phyloP scores from a whole-genome alignment of 2,329 filamentous ascomycete species.

The Cephalotrichum gorgonifer region DNA sequence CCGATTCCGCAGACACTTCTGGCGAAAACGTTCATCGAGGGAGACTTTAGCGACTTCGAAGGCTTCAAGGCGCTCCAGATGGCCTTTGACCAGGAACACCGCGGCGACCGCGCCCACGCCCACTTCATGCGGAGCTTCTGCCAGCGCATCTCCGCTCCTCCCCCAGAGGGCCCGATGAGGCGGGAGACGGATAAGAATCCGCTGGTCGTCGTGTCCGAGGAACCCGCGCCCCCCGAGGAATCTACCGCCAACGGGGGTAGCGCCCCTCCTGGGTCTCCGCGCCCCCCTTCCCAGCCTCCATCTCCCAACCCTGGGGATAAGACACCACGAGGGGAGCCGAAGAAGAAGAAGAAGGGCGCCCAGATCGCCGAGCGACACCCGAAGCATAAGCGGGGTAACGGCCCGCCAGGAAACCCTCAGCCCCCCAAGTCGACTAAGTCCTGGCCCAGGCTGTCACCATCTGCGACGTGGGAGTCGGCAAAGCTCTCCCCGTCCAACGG shows the following conservation, averaged over 20 bases:
- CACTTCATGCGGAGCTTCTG: constrained; percentile 5
- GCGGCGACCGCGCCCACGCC: constrained; percentile 2
- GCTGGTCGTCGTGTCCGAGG: constrained; percentile 2
- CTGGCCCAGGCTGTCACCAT: not conserved
- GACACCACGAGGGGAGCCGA: not conserved
- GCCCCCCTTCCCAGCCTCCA: not conserved
- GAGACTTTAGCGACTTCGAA: constrained; percentile 2
- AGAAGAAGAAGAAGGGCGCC: constrained; percentile 3
- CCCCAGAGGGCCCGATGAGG: not conserved
- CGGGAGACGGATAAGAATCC: not conserved
- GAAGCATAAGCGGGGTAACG: constrained; percentile 2
- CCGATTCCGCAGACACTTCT: not conserved
- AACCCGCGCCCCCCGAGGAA: not conserved
- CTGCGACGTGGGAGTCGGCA: not conserved
- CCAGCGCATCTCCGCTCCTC: not conserved
- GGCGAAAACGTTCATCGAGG: constrained; percentile 2
- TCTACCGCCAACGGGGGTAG: not conserved
- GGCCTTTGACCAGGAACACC: constrained; percentile 5
- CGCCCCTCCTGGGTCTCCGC: not conserved
- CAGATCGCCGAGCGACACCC: constrained; percentile 4
- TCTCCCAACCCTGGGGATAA: not conserved
- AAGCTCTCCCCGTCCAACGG: constrained; percentile 9
- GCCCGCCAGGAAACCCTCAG: not conserved
- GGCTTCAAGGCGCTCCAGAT: constrained; percentile 5
- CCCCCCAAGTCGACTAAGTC: not conserved